phyloP scores from a whole-genome alignment of 2,329 filamentous ascomycete species.

The Byssothecium circinans region DNA sequence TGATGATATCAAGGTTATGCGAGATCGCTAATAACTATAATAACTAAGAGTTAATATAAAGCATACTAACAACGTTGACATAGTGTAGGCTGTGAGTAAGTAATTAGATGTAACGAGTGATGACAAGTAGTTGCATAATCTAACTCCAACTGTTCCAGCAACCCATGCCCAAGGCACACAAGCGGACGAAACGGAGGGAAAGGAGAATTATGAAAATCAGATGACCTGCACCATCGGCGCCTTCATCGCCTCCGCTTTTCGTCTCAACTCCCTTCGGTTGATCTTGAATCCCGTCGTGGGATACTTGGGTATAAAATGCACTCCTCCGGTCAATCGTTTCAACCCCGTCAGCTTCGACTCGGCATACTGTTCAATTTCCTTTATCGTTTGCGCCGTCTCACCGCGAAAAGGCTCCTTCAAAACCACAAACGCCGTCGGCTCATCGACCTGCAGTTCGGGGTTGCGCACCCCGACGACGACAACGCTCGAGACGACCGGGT shows the following conservation, averaged over 20 bases:
- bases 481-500: background rate
- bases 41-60: background rate
- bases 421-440: slow-evolving; percentile 1
- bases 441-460: background rate
- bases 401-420: background rate
- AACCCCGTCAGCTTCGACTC: background rate
- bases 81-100: background rate
- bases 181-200: background rate
- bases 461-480: background rate
- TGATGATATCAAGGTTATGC: background rate
- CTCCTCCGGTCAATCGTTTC: background rate
- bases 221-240: background rate
- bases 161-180: background rate
- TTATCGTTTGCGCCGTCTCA: background rate
- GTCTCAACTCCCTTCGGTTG: slow-evolving; percentile 23
- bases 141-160: background rate
- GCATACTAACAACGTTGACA: background rate
- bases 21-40: background rate
- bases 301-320: background rate
- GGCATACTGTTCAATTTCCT: background rate
- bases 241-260: background rate
- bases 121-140: background rate
- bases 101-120: background rate
- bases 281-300: slow-evolving; percentile 2
- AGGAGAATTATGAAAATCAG: background rate